Evolutionary conservation across 768 basidiomycete species (phyloP).

Genomic region (Mycena galericulata): DNA sequence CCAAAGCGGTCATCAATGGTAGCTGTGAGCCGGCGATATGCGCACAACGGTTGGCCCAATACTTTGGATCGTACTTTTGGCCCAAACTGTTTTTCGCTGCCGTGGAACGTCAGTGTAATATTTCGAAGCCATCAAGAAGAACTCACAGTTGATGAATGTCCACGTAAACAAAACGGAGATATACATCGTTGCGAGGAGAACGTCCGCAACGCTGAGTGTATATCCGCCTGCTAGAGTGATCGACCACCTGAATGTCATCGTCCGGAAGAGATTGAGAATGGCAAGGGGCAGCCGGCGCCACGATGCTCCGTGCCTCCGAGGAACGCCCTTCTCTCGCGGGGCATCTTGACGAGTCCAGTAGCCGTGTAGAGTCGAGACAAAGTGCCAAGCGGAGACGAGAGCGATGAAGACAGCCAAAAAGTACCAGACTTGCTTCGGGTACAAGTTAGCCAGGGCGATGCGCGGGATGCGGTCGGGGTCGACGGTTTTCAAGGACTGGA

Average conservation of each 20-base stretch:
- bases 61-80: constrained; percentile 20
- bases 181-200: constrained; percentile 43
- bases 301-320: constrained; percentile 15
- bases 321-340: background rate
- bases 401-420: constrained; percentile 47
- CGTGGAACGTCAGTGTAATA: background rate
- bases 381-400: constrained; percentile 41
- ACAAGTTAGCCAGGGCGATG: constrained; percentile 30
- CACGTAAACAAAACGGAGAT: constrained; percentile 43
- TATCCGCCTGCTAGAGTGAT: constrained; percentile 39
- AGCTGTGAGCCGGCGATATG: constrained; percentile 51
- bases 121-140: too few relatives aligned
- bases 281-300: constrained; percentile 39
- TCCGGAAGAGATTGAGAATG: constrained; percentile 41
- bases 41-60: constrained; percentile 47
- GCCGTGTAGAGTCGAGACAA: constrained; percentile 32
- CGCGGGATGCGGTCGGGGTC: constrained; percentile 34
- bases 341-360: constrained; percentile 3
- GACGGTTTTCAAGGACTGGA: background rate
- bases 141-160: constrained; percentile 46
- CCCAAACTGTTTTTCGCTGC: constrained; percentile 37
- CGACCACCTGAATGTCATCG: constrained; percentile 44
- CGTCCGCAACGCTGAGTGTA: constrained; percentile 46
- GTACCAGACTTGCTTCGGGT: constrained; percentile 51
- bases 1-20: constrained; percentile 58